Percentiles rank a stretch among this genome's conserved stretches.
Evolutionary conservation across 768 basidiomycete species (phyloP).

Genomic region (Filobasidium floriforme): DNA sequence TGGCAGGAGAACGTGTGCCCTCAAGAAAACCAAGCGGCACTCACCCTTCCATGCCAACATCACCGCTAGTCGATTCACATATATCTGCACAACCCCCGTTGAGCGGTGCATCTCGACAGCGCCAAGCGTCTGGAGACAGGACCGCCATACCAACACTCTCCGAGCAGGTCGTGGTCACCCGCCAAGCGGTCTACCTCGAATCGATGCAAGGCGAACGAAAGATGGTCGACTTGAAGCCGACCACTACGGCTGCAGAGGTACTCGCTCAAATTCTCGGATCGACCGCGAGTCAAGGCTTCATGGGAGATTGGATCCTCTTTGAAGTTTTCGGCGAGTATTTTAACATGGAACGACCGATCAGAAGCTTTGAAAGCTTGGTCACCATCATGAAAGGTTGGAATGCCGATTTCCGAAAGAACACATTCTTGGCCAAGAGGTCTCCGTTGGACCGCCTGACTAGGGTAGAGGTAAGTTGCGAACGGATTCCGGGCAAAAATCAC

Average conservation of each 20-base stretch:
- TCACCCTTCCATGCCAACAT: background rate
- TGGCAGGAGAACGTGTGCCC: background rate
- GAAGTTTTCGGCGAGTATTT: slow-evolving; percentile 77
- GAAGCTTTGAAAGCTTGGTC: slow-evolving; percentile 73
- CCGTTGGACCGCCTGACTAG: slow-evolving; percentile 55
- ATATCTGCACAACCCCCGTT: background rate
- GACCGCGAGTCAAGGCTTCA: slow-evolving; percentile 6
- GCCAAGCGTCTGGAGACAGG: background rate
- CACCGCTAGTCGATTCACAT: too few relatives aligned
- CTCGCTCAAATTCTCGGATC: background rate
- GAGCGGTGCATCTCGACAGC: background rate
- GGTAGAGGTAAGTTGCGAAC: slow-evolving; percentile 28
- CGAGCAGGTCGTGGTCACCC: background rate
- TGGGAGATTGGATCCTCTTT: slow-evolving; percentile 66
- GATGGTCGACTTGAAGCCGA: background rate
- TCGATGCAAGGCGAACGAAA: slow-evolving; percentile 9
- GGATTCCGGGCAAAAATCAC: background rate
- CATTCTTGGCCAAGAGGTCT: slow-evolving; percentile 70
- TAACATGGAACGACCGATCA: slow-evolving; percentile 70
- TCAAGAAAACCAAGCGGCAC: background rate
- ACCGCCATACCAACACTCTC: background rate
- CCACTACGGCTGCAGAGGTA: slow-evolving; percentile 14
- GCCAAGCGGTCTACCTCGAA: slow-evolving; percentile 5
- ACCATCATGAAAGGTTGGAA: slow-evolving; percentile 84
- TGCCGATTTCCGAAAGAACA: slow-evolving; percentile 68